These are phyloP conservation scores for Thalia dealbata DNA, from an alignment of 176 grass and related monocot species.

Conservation along the genomic window DNA sequence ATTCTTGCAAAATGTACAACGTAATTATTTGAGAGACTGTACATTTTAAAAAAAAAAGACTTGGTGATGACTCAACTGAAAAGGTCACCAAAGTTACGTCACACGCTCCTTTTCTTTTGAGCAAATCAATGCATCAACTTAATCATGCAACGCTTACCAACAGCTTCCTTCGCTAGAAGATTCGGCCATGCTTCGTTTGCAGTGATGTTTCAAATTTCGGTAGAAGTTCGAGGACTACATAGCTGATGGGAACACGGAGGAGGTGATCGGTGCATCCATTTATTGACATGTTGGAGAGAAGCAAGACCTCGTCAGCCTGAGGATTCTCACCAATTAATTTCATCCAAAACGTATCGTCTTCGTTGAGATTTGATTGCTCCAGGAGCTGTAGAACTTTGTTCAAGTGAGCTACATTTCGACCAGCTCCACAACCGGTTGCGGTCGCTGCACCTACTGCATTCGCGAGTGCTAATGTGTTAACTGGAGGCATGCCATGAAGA, in stretches of 20 bases:
- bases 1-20: too few relatives aligned
- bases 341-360: conserved; percentile 50
- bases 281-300: conserved; percentile 33
- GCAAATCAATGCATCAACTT: too few relatives aligned
- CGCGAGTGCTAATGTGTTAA: conserved; percentile 61
- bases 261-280: conserved; percentile 23
- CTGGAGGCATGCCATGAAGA: conserved; percentile 45
- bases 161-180: not conserved
- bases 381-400: conserved; percentile 71
- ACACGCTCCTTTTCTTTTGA: too few relatives aligned
- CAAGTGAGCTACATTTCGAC: conserved; percentile 69
- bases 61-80: too few relatives aligned
- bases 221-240: conserved; percentile 49
- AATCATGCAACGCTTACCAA: too few relatives aligned
- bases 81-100: too few relatives aligned
- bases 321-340: conserved; percentile 43
- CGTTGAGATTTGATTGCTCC: conserved; percentile 55
- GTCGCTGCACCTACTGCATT: conserved; percentile 91
- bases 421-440: conserved; percentile 73
- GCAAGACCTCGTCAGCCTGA: conserved; percentile 25
- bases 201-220: conserved; percentile 37
- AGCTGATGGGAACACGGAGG: conserved; percentile 30
- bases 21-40: too few relatives aligned
- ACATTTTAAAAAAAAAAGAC: too few relatives aligned
- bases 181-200: conserved; percentile 37